Evolutionary conservation across 129 eudicot genomes (phyloP), one percentile per base, ranked within the genome.

Genomic region (Flaveria trinervia): DNA sequence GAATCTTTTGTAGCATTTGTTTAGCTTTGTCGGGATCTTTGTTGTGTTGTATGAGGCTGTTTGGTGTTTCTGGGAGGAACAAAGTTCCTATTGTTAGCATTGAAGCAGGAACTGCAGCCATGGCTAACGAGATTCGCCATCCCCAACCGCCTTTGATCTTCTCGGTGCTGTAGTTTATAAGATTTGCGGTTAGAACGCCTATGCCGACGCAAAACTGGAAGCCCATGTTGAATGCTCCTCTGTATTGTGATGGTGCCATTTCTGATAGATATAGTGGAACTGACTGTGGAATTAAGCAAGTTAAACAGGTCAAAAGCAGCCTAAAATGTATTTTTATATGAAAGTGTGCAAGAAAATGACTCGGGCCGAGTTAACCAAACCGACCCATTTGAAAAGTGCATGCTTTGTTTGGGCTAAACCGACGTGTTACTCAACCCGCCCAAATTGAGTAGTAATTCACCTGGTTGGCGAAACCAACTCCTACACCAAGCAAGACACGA

Each of bases 391-490:
- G 51, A 45, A 45, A 68, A 13, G 50, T 10, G 22, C 9, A 23
- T 49, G 14, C 10, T 70, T 51, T 28, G 1, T 9, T 13, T 44
- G 28, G 28, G 50, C 26, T 45, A 28, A 62, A 25, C 9, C 50
- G 52, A 36, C 12, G 30, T 51, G 59, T 25, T 49, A 46, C 23
- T 14, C 43, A 11, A 70, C 44, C 74, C 30, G 15, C 6, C 28
- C 33, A 15, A 2, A 12, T 69, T 45, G 18, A 5, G 14, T 33
- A 30, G 46, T 43, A 13, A 22, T 36, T 68, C 28, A 88, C 91
- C 93, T 88, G 92, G 79, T 90, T 90, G 25, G 89, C 74, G 52
- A 90, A 90, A 54, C 93, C 96, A 64, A 90, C 83, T 56, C 96
- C 96, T 7, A 84, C 73, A 11, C 96, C 96, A 80, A 90, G 92